Percentiles rank a stretch among this genome's conserved stretches.
Evolutionary conservation across 495 filamentous ascomycete genomes (phyloP).

Genomic region (Immersiella caudata): DNA sequence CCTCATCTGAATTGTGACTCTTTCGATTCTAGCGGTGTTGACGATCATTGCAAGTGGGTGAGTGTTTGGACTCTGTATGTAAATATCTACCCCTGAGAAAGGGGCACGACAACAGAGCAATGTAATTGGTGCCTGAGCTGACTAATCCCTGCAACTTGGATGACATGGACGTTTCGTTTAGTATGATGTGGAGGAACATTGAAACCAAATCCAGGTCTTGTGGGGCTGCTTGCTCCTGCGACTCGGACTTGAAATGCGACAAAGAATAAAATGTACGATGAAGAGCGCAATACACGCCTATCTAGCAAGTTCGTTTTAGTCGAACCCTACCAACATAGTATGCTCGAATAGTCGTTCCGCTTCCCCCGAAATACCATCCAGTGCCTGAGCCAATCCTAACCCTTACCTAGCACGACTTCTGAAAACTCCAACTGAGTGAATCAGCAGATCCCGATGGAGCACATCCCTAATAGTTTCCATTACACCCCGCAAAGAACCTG

Average conservation of each 20-base stretch:
- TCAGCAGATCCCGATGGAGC: background rate
- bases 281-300: background rate
- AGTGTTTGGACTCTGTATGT: background rate
- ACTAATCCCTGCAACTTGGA: too few species aligned
- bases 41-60: background rate
- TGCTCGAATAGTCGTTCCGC: background rate
- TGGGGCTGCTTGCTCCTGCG: too few species aligned
- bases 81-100: background rate
- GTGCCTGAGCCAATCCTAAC: background rate
- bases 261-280: background rate
- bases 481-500: background rate
- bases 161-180: too few species aligned
- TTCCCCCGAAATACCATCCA: background rate
- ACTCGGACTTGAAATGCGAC: background rate
- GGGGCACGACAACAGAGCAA: background rate
- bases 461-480: background rate
- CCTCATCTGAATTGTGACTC: background rate
- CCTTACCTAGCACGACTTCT: background rate
- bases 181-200: too few species aligned
- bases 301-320: background rate
- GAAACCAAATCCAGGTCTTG: too few species aligned
- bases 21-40: background rate
- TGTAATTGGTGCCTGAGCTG: background rate
- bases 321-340: background rate
- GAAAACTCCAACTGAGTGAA: background rate